phyloP scores from a whole-genome alignment of 1,284 basidiomycete species.

The Ganoderma boninense region DNA sequence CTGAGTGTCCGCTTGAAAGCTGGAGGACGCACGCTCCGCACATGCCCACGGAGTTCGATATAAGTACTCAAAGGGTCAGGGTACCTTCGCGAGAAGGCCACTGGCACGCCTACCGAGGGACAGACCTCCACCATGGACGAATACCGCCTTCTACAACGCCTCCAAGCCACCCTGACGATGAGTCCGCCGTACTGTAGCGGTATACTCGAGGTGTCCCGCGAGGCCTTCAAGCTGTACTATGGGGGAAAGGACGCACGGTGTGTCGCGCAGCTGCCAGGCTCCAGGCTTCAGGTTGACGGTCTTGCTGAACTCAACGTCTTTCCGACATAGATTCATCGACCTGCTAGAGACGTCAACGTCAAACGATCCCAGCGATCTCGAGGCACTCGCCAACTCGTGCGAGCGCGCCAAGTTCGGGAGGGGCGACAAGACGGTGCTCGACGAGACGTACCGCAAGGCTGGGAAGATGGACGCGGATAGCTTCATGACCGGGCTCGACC shows the following conservation, averaged over 20 bases:
- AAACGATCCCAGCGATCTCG: neutral
- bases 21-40: no score
- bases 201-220: neutral
- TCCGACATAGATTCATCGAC: neutral
- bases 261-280: neutral
- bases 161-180: neutral
- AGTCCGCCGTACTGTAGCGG: conserved; percentile 12
- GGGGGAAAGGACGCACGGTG: conserved; percentile 19
- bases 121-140: neutral
- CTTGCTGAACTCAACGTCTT: neutral
- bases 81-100: no score
- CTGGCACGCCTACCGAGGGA: neutral
- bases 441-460: conserved; percentile 39
- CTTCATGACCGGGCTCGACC: conserved; percentile 3
- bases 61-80: no score
- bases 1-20: no score
- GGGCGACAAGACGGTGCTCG: conserved; percentile 30
- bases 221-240: conserved; percentile 16
- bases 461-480: conserved; percentile 35
- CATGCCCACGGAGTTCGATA: no score
- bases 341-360: neutral
- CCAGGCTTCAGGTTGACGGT: neutral
- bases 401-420: conserved; percentile 34
- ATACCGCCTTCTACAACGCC: neutral
- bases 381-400: conserved; percentile 17